These are phyloP conservation scores for Yarrowia alimentaria DNA, from an alignment of 805 yeast species.

Conservation along the genomic window DNA sequence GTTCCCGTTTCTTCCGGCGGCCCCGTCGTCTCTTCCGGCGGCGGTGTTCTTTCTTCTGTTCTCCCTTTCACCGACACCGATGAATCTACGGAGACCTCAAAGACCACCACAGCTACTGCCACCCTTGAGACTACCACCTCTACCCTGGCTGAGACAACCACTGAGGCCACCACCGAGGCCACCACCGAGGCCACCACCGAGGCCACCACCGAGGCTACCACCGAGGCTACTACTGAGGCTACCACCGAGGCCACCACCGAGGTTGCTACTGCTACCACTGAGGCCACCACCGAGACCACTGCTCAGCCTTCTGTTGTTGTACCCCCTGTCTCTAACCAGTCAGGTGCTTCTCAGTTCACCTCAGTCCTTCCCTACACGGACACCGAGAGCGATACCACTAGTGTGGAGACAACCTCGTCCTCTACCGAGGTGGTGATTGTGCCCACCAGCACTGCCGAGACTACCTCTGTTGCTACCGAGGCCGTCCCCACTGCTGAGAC, in stretches of 20 bases:
- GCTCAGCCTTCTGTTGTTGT: slow-evolving; percentile 14
- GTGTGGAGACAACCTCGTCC: slow-evolving; percentile 15
- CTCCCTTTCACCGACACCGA: slow-evolving; percentile 9
- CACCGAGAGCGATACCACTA: slow-evolving; percentile 6
- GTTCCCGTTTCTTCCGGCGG: background rate
- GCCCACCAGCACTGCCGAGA: slow-evolving; percentile 2
- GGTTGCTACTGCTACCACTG: background rate
- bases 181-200: slow-evolving; percentile 25
- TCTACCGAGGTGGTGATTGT: background rate
- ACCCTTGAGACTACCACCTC: slow-evolving; percentile 1
- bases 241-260: background rate
- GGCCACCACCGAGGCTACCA: background rate
- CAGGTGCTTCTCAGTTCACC: slow-evolving; percentile 5
- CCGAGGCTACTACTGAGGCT: background rate
- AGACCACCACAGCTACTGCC: background rate
- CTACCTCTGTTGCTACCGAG: background rate
- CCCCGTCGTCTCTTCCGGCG: slow-evolving; percentile 10
- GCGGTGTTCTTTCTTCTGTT: slow-evolving; percentile 14
- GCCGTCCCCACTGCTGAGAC: background rate
- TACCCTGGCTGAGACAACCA: background rate
- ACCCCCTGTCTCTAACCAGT: slow-evolving; percentile 13
- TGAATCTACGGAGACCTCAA: slow-evolving; percentile 4
- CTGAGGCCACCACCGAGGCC: slow-evolving; percentile 3
- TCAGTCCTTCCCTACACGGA: slow-evolving; percentile 23
- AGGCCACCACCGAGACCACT: background rate